Evolutionary conservation across 2,329 filamentous ascomycete genomes (phyloP), one percentile per base, ranked within the genome.

Genomic region (Metarhizium anisopliae): DNA sequence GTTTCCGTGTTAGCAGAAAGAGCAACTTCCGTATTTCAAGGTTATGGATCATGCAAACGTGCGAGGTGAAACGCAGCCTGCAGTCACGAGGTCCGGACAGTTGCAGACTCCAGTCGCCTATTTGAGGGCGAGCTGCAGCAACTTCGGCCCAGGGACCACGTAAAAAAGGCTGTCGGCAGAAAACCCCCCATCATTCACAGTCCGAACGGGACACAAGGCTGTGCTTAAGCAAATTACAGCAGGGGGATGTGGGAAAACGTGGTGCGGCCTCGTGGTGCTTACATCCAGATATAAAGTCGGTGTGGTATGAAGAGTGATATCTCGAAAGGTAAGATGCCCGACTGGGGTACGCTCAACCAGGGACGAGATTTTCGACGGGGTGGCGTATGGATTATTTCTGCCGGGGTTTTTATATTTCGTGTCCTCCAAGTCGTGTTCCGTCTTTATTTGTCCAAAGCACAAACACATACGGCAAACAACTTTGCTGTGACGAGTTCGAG

Each of bases 51-150:
- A 36, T 29, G 45, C 11, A 30, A 10, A 52, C 42, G 49, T 47
- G 52, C 14, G 40, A 52, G 42, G 55, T 57, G 52, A 45, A 58
- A 59, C 59, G 25, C 38, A 53, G 55, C 40, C 47, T 35, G 49
- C 42, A 51, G 60, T 65, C 63, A 62, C 62, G 57, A 64, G 59
- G 53, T 32, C 58, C 66, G 66, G 66, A 52, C 54, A 59, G 59
- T 56, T 64, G 64, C 66, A 67, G 63, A 47, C 56, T 42, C 54
- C 58, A 53, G 60, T 55, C 64, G 60, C 55, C 58, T 58, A 58
- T 58, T 52, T 30, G 30, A 56, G 52, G 55, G 54, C 55, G 49
- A 54, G 50, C 35, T 52, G 56, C 56, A 57, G 55, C 38, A 43
- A 55, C 25, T 29, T 30, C 36, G 36, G 51, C 16, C 25, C 32